Evolutionary conservation across 2,329 filamentous ascomycete genomes (phyloP).

Genomic region (Diaporthe velutina): DNA sequence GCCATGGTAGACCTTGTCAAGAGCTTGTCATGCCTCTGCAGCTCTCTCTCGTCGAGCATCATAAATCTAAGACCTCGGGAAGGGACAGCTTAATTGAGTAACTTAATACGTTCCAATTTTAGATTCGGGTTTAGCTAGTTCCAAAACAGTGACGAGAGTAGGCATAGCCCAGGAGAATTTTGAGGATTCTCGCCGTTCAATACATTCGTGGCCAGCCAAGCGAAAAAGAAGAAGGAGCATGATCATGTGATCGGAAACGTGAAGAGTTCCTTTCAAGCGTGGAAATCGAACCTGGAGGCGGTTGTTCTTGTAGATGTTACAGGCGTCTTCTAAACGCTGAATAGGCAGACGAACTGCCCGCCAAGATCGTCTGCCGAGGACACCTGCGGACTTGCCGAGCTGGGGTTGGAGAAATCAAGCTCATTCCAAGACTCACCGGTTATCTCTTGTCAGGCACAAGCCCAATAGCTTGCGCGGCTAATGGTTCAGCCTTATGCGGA

Average conservation of each 20-base stretch:
- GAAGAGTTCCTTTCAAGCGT: neutral
- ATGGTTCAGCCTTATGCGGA: neutral
- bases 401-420: slow-evolving; percentile 14
- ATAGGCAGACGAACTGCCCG: neutral
- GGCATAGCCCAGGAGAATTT: neutral
- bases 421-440: slow-evolving; percentile 20
- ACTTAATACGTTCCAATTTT: neutral
- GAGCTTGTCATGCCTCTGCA: neutral
- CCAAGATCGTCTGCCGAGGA: neutral
- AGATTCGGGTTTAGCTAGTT: slow-evolving; percentile 15
- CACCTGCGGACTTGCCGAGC: slow-evolving; percentile 19
- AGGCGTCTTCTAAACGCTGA: neutral
- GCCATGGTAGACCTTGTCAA: slow-evolving; percentile 9
- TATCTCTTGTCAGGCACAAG: slow-evolving; percentile 22
- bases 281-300: neutral
- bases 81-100: neutral
- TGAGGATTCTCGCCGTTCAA: neutral
- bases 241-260: too few species aligned
- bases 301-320: neutral
- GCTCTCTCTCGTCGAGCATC: neutral
- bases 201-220: neutral
- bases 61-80: neutral
- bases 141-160: neutral
- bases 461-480: neutral
- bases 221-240: too few species aligned